A percentile compares a stretch with the other conserved stretches of the same genome.
Conservation (phyloP, 805 yeast genomes). For the Lachancea fermentati region DNA sequence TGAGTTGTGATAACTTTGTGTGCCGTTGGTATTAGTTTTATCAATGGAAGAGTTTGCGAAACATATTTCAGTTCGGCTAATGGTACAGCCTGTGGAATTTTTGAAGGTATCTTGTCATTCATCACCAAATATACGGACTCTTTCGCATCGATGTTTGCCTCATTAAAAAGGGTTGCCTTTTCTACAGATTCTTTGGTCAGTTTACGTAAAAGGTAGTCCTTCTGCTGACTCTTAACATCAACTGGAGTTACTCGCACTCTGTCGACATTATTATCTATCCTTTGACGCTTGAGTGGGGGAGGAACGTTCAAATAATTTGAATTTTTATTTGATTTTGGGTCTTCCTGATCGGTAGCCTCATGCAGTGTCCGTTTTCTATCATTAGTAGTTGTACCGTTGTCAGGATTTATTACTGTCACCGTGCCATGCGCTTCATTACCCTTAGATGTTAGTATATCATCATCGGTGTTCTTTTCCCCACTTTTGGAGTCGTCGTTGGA, state of each 20-base stretch:
- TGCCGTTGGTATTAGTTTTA: slow-evolving; percentile 73
- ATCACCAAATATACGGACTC: slow-evolving; percentile 42
- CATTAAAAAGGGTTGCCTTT: slow-evolving; percentile 24
- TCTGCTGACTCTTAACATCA: neutral
- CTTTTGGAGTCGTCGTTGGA: neutral
- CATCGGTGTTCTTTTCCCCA: neutral
- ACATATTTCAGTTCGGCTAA: slow-evolving; percentile 81
- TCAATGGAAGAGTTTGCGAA: slow-evolving; percentile 82
- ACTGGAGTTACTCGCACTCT: neutral
- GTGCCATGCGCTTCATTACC: neutral
- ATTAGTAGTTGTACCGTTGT: neutral
- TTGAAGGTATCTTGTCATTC: slow-evolving; percentile 49
- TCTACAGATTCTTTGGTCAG: slow-evolving; percentile 1
- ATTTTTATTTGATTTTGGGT: neutral
- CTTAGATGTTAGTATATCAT: neutral
- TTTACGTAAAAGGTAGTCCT: neutral
- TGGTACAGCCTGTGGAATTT: slow-evolving; percentile 54
- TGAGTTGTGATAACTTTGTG: slow-evolving; percentile 85
- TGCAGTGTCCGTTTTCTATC: neutral
- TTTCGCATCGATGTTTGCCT: slow-evolving; percentile 37
- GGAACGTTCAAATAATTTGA: neutral
- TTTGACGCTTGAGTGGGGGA: slow-evolving; percentile 4
- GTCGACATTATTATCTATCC: neutral
- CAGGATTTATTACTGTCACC: neutral
- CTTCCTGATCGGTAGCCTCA: neutral